Conservation (phyloP, 148 eudicot species). For the Spergularia bocconei region DNA sequence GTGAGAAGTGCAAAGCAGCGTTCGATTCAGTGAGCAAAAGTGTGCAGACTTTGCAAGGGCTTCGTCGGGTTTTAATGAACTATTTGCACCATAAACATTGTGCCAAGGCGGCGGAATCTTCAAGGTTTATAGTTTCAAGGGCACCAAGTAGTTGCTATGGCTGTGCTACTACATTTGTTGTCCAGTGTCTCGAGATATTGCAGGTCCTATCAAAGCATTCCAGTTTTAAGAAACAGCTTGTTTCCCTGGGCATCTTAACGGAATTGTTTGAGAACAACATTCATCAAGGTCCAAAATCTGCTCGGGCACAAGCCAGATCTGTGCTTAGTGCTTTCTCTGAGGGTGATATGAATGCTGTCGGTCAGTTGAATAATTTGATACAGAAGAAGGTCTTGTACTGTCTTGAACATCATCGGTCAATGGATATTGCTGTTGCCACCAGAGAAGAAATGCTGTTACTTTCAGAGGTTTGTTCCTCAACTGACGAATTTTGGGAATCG, state of each 20-base stretch:
- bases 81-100: conserved; percentile 81
- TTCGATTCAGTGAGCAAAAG: conserved; percentile 99
- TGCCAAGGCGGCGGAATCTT: conserved; percentile 48
- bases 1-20: conserved; percentile 99
- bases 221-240: conserved; percentile 91
- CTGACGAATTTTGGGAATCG: conserved; percentile 98
- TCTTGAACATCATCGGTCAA: conserved; percentile 98
- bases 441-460: conserved; percentile 93
- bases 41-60: conserved; percentile 99
- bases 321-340: conserved; percentile 98
- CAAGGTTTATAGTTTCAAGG: conserved; percentile 81
- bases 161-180: conserved; percentile 92
- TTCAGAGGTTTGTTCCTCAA: conserved; percentile 90
- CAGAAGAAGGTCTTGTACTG: conserved; percentile 93
- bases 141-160: conserved; percentile 97
- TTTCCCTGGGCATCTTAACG: conserved; percentile 77
- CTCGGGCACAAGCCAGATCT: conserved; percentile 96
- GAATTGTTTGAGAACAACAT: conserved; percentile 98
- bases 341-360: conserved; percentile 83
- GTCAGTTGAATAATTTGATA: conserved; percentile 78
- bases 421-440: conserved; percentile 93
- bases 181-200: conserved; percentile 91
- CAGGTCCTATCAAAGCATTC: conserved; percentile 92
- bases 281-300: conserved; percentile 95
- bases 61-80: conserved; percentile 91